Percentiles rank a stretch among this genome's conserved stretches.
Conservation (phyloP, 805 yeast species). For the Teunomyces stri region DNA sequence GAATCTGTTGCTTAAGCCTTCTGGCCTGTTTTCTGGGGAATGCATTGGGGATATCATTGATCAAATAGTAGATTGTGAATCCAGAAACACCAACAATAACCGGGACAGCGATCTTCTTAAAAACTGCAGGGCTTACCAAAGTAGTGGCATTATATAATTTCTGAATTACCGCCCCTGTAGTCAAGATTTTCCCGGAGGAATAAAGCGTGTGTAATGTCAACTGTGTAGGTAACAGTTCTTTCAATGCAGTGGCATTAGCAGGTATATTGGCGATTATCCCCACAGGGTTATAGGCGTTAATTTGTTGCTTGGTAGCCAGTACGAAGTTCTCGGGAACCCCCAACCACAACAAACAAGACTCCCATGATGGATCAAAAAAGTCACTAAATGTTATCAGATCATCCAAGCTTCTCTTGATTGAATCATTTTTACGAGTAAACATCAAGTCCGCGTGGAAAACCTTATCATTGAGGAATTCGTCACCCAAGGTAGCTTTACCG, state of each 20-base stretch:
- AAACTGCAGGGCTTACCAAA: conserved; percentile 34
- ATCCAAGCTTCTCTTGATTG: conserved; percentile 54
- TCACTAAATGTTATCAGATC: conserved; percentile 66
- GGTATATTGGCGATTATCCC: conserved; percentile 29
- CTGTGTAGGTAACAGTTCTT: conserved; percentile 33
- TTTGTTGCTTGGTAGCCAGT: conserved; percentile 23
- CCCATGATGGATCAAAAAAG: conserved; percentile 73
- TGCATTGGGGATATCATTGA: conserved; percentile 84
- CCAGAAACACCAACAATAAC: conserved; percentile 48
- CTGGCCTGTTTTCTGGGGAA: conserved; percentile 78
- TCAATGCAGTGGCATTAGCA: conserved; percentile 27
- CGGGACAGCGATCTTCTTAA: conserved; percentile 55
- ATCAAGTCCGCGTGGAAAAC: conserved; percentile 70
- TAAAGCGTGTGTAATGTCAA: conserved; percentile 41
- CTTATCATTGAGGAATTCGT: conserved; percentile 55
- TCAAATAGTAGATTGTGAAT: conserved; percentile 57
- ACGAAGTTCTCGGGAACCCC: conserved; percentile 35
- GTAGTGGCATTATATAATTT: conserved; percentile 34
- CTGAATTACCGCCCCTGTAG: conserved; percentile 42
- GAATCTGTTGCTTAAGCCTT: conserved; percentile 63
- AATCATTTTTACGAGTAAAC: conserved; percentile 76
- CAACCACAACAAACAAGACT: conserved; percentile 51
- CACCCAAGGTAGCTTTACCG: conserved; percentile 68
- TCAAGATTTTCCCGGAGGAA: conserved; percentile 37
- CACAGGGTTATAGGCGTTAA: conserved; percentile 33